These are phyloP conservation scores for Scolecobasidium constrictum DNA, from an alignment of 2,329 filamentous ascomycete species.

Conservation along the genomic window DNA sequence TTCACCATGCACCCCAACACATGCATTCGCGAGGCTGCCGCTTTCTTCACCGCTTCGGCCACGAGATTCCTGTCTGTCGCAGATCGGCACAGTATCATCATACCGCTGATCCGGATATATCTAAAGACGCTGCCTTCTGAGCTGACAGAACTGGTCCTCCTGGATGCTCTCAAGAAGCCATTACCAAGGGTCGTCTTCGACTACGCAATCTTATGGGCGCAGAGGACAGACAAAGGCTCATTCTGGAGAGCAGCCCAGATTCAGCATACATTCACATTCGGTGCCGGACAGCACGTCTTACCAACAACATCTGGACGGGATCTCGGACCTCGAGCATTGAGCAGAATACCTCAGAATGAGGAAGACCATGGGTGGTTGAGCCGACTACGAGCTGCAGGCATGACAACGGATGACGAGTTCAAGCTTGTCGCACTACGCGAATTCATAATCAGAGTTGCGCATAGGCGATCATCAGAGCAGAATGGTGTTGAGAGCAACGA, in stretches of 20 bases:
- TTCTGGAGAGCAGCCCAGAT: slow-evolving; percentile 79
- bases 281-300: slow-evolving; percentile 42
- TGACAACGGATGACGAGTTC: slow-evolving; percentile 73
- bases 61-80: slow-evolving; percentile 66
- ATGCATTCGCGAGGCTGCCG: slow-evolving; percentile 87
- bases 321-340: slow-evolving; percentile 45
- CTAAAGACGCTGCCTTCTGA: slow-evolving; percentile 61
- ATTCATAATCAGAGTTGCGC: slow-evolving; percentile 80
- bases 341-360: slow-evolving; percentile 63
- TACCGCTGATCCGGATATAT: slow-evolving; percentile 72
- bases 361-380: slow-evolving; percentile 93
- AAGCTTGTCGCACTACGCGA: slow-evolving; percentile 80
- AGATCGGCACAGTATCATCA: slow-evolving; percentile 72
- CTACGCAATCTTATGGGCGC: slow-evolving; percentile 75
- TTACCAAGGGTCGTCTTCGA: slow-evolving; percentile 73
- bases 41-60: slow-evolving; percentile 70
- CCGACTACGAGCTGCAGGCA: slow-evolving; percentile 72
- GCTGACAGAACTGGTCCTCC: slow-evolving; percentile 60
- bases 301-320: slow-evolving; percentile 48
- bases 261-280: slow-evolving; percentile 58
- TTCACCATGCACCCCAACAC: slow-evolving; percentile 91
- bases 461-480: slow-evolving; percentile 52
- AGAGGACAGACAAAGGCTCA: slow-evolving; percentile 64
- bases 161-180: slow-evolving; percentile 76
- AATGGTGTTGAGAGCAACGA: slow-evolving; percentile 27